Evolutionary conservation across 1,284 basidiomycete species (phyloP).

Genomic region (Rhodotorula sp.): DNA sequence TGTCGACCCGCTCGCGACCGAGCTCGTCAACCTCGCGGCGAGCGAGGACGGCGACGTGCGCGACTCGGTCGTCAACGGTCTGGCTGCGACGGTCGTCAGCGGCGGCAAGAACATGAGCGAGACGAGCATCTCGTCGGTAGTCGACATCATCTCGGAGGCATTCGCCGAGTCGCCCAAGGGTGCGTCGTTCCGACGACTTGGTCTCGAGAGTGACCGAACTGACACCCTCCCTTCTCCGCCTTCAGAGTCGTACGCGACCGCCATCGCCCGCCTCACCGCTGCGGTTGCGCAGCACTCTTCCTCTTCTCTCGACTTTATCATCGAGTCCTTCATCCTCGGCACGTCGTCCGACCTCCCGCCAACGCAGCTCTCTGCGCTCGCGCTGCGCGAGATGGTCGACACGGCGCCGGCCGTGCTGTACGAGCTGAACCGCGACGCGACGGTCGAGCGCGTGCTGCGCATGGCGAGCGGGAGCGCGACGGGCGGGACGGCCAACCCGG

Average conservation of each 20-base stretch:
- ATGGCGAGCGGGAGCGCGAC: conserved; percentile 63
- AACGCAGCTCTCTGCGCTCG: conserved; percentile 64
- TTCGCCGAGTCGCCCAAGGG: conserved; percentile 74
- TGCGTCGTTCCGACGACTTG: conserved; percentile 48
- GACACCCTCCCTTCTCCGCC: conserved; percentile 5
- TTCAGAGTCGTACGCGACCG: conserved; percentile 70
- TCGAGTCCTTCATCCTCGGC: conserved; percentile 67
- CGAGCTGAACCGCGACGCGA: conserved; percentile 59
- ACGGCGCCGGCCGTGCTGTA: conserved; percentile 65
- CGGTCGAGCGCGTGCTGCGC: conserved; percentile 73
- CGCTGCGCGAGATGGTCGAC: conserved; percentile 66
- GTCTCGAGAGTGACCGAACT: conserved; percentile 18
- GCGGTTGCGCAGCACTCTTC: conserved; percentile 65
- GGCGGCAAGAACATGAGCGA: conserved; percentile 75
- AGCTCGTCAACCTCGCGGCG: conserved; percentile 63
- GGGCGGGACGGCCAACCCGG: conserved; percentile 55
- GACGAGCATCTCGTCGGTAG: conserved; percentile 67
- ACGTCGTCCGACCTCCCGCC: conserved; percentile 62
- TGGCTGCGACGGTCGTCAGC: conserved; percentile 73
- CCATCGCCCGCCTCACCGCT: conserved; percentile 67
- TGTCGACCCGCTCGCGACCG: conserved; percentile 67
- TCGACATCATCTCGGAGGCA: conserved; percentile 75
- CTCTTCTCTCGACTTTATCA: conserved; percentile 66
- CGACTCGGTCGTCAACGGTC: conserved; percentile 70
- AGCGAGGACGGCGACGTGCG: conserved; percentile 68